Base-by-base conservation (phyloP, 2,329 filamentous ascomycete genomes). In the Helotiales sp. region DNA sequence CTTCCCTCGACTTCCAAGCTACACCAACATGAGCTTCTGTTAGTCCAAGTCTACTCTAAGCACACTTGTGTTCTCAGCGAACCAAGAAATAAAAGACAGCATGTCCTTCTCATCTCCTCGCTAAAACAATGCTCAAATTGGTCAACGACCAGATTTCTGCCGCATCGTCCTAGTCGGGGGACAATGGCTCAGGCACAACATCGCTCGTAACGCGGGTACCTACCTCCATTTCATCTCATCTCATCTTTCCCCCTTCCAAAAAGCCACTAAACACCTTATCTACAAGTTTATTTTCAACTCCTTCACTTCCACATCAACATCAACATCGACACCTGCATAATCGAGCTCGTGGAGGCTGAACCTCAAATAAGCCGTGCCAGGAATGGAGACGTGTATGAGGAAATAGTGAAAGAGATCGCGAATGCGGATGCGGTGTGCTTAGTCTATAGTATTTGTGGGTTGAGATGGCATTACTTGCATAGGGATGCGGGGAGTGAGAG, bases 141-240 rank as follows among this genome's bases (percentile, higher is more conserved):
- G 49, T 8, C 49, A 52, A 30, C 24, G 49, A n/a, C 49, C 49
- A 28, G 49, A 52, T 52, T 52, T 52, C 49, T 52, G 24, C 49
- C 49, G 49, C 15, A 52, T 52, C 15, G 4, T 52, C 24, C 49
- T 52, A 3, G 7, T 52, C 15, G 49, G 49, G 49, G 3, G 24
- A 52, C n/a, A 52, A 52, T n/a, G 49, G 49, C 26, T 52, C 49
- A 6, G 49, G 49, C 13, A 52, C 28, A 28, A 52, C 49, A 28
- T 15, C 49, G 13, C 11, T 52, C 6, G 17, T 52, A 26, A 52
- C 24, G 10, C 49, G 49, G 15, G 49, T 50, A 28, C 13, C 10
- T 28, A 26, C 24, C 24, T 28, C 17, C 8, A 34, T 11, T 11
- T 34, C 11, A 34, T 34, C 6, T 20, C 40, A 3, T 43, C 17